These are phyloP conservation scores for Pseudogymnoascus verrucosus DNA, from an alignment of 2,329 filamentous ascomycete species.

Conservation along the genomic window DNA sequence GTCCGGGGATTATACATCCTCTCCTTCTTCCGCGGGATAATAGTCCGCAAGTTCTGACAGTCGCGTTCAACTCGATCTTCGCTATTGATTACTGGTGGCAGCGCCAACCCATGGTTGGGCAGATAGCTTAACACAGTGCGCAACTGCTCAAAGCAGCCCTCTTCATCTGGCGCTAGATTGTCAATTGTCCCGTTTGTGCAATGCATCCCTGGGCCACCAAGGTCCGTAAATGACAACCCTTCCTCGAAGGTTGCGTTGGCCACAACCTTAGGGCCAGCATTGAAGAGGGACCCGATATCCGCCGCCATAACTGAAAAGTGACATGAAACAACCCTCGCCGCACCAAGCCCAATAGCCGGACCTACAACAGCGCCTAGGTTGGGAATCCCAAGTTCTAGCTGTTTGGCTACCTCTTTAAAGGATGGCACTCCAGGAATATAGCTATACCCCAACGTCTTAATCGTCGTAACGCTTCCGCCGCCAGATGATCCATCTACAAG, in stretches of 20 bases:
- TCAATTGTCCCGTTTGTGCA: conserved; percentile 60
- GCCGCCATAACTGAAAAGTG: conserved; percentile 61
- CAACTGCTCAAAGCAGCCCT: conserved; percentile 53
- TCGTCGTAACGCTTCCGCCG: conserved; percentile 54
- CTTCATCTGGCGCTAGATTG: conserved; percentile 52
- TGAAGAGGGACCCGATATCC: conserved; percentile 54
- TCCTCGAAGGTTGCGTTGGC: conserved; percentile 57
- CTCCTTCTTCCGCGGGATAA: conserved; percentile 49
- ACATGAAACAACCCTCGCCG: conserved; percentile 51
- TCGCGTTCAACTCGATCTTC: conserved; percentile 42
- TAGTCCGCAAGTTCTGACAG: conserved; percentile 41
- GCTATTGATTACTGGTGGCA: conserved; percentile 41
- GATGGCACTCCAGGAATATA: conserved; percentile 53
- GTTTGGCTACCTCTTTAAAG: conserved; percentile 45
- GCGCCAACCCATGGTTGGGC: conserved; percentile 47
- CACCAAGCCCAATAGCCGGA: conserved; percentile 55
- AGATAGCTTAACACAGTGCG: conserved; percentile 48
- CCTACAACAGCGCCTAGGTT: conserved; percentile 56
- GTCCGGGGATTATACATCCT: conserved; percentile 52
- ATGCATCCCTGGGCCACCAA: conserved; percentile 54
- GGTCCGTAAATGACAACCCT: conserved; percentile 47
- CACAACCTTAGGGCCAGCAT: conserved; percentile 56
- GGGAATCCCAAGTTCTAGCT: conserved; percentile 55
- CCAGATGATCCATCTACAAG: conserved; percentile 57
- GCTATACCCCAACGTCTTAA: conserved; percentile 45